Evolutionary conservation across 1,139 yeast genomes (phyloP), one percentile per base, ranked within the genome.

Genomic region (Taphrina communis): DNA sequence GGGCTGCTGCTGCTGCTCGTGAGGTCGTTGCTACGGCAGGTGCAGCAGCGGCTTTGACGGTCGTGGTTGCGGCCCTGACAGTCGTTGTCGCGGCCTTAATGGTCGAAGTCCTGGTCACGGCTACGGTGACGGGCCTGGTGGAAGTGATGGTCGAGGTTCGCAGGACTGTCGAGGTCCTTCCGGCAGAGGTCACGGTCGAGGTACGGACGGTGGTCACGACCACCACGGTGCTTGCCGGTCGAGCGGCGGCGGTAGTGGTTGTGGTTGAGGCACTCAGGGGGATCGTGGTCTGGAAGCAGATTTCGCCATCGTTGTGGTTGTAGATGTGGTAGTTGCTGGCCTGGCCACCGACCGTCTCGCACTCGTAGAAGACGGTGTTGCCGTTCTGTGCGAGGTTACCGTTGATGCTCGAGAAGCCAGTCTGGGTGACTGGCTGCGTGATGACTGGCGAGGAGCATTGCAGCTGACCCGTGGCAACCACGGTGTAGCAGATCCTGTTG

Each of bases 281-380:
- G 19, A 50, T 50, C 17, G 55, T 50, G 38, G 55, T 50, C 38
- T 50, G 55, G 55, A 50, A 50, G 17, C 55, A 50, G 38, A 50
- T 50, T n/a, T 50, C 55, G 12, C 55, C 55, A 7, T 50, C 55
- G 35, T 50, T 50, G 55, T 50, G 55, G 38, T 50, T 50, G 38
- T 50, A 50, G 14, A 50, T 50, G 55, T 50, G 55, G 17, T 4
- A 50, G 38, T 50, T 50, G 38, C n/a, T 50, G 7, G 6, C n/a
- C 38, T 50, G 55, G n/a, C 55, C 55, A 11, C 55, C 55, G 55
- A 50, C 55, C 8, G 55, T 50, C 38, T 50, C 55, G 55, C 55
- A 50, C 55, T 50, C n/a, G 55, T 50, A 50, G 19, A 50, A 50
- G 35, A 21, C 55, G 12, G 55, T 25, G 38, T 50, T 50, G 14